Conservation (phyloP, 129 eudicot species). For the Artemisia argyi region DNA sequence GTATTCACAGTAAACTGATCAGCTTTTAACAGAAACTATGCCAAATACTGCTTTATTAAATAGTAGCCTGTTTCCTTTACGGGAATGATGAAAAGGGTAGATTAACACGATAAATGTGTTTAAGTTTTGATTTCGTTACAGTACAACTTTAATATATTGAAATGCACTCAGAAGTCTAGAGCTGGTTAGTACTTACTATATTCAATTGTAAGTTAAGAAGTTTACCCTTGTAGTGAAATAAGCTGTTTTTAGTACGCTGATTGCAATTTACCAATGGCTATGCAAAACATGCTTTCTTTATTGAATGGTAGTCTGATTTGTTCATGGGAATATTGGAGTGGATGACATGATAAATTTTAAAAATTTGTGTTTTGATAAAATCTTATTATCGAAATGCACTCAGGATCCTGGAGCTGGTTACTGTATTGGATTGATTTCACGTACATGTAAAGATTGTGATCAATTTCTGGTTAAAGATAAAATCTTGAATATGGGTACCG, state of each 20-base stretch:
- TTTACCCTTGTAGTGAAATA: not conserved
- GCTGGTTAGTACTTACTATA: too few relatives aligned
- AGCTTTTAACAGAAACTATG: too few relatives aligned
- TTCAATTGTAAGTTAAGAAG: too few relatives aligned
- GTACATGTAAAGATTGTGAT: slow-evolving; percentile 24
- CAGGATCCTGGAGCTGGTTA: slow-evolving; percentile 39
- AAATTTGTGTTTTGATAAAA: slow-evolving; percentile 1
- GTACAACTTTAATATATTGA: too few relatives aligned
- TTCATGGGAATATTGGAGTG: not conserved
- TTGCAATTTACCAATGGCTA: not conserved
- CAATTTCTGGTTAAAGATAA: not conserved
- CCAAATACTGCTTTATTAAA: too few relatives aligned
- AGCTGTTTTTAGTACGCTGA: not conserved
- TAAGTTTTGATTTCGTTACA: too few relatives aligned
- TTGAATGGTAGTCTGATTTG: not conserved
- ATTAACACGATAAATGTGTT: too few relatives aligned
- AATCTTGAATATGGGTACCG: slow-evolving; percentile 52
- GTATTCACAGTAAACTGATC: too few relatives aligned
- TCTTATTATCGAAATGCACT: not conserved
- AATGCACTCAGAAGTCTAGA: too few relatives aligned
- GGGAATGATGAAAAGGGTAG: too few relatives aligned
- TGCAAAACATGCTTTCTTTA: not conserved
- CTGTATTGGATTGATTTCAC: slow-evolving; percentile 13
- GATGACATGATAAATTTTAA: not conserved
- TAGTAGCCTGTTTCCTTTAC: too few relatives aligned